Conservation (phyloP, 1,284 basidiomycete species). For the Termitomyces sp. region DNA sequence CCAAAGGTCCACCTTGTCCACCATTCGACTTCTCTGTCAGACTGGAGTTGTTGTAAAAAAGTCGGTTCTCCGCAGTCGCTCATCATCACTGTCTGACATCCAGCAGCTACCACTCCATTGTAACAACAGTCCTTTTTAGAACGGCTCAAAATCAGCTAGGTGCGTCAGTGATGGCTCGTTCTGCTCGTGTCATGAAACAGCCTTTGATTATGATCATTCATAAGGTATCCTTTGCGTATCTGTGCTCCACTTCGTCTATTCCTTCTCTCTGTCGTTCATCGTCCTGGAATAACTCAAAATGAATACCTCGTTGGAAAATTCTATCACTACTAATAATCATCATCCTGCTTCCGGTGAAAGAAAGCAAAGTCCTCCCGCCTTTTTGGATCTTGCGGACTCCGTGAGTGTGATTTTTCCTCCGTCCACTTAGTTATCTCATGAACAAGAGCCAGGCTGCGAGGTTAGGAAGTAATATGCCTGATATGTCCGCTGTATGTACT, state of each 20-base stretch:
- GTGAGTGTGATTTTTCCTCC: conserved; percentile 42
- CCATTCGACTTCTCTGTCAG: conserved; percentile 29
- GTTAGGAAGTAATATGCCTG: conserved; percentile 77
- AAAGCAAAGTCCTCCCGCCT: conserved; percentile 82
- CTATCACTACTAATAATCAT: conserved; percentile 69
- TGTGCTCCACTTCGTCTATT: conserved; percentile 56
- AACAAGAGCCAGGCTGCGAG: conserved; percentile 57
- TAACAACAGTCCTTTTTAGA: conserved; percentile 72
- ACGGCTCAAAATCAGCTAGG: conserved; percentile 73
- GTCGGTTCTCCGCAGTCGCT: conserved; percentile 24
- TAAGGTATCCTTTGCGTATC: conserved; percentile 58
- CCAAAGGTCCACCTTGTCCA: conserved; percentile 26
- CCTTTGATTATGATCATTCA: conserved; percentile 11
- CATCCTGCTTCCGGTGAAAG: conserved; percentile 57
- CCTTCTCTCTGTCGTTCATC: conserved; percentile 52
- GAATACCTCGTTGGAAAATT: conserved; percentile 62
- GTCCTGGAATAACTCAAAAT: conserved; percentile 57
- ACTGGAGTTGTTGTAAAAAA: conserved; percentile 40
- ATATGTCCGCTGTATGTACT: conserved; percentile 68
- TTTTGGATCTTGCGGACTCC: conserved; percentile 85
- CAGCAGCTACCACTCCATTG: conserved; percentile 45
- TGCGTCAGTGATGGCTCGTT: conserved; percentile 29
- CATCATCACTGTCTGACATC: conserved; percentile 21
- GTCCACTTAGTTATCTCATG: conserved; percentile 16
- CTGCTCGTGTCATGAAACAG: conserved; percentile 15